Percentiles rank a stretch among this genome's conserved stretches.
Evolutionary conservation across 306 rosid genomes (phyloP).

Genomic region (Cucurbita moschata): DNA sequence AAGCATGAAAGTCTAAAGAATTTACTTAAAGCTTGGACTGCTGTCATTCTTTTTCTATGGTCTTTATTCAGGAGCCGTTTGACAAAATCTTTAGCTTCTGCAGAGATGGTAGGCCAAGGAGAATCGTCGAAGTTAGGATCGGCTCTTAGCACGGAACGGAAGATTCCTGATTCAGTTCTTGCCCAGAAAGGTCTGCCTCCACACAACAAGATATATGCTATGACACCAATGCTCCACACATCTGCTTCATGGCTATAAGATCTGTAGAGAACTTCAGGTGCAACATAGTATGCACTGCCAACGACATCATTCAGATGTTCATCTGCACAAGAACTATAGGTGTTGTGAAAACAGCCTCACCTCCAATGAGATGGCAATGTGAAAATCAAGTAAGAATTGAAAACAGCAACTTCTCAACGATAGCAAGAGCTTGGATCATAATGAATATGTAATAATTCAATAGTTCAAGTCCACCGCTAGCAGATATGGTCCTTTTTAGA

Average conservation of each 20-base stretch:
- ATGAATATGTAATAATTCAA: neutral
- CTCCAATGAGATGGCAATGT: neutral
- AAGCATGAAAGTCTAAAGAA: neutral
- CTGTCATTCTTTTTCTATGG: conserved; percentile 91
- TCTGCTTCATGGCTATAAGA: conserved; percentile 85
- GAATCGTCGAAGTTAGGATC: conserved; percentile 82
- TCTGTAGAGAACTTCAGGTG: conserved; percentile 95
- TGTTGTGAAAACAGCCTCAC: conserved; percentile 14
- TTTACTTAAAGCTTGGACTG: conserved; percentile 86
- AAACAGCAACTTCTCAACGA: neutral
- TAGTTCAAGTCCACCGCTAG: too few relatives aligned
- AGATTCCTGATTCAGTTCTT: conserved; percentile 93
- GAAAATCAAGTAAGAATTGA: neutral
- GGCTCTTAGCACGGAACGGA: conserved; percentile 85
- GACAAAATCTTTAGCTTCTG: conserved; percentile 88
- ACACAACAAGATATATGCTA: conserved; percentile 78
- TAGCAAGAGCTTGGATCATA: neutral
- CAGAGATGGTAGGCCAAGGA: conserved; percentile 90
- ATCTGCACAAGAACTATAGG: conserved; percentile 45
- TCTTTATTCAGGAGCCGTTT: conserved; percentile 90
- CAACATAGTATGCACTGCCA: conserved; percentile 96
- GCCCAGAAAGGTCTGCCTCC: conserved; percentile 99
- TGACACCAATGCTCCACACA: conserved; percentile 92
- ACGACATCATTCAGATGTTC: conserved; percentile 87
- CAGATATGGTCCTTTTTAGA: too few relatives aligned